Evolutionary conservation across 805 yeast genomes (phyloP).

Genomic region (Barnettozyma pratensis): DNA sequence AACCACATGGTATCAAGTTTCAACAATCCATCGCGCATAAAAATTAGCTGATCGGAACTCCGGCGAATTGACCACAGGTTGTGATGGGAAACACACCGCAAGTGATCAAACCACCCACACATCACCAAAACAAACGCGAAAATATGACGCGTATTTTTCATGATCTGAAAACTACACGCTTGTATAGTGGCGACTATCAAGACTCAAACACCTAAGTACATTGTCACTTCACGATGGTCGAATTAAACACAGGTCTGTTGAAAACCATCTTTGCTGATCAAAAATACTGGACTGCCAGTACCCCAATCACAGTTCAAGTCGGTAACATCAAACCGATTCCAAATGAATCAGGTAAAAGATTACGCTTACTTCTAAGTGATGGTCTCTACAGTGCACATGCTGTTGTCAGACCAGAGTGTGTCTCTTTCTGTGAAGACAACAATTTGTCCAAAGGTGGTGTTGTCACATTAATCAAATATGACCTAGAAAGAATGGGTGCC

Average conservation of each 20-base stretch:
- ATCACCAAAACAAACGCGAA: background rate
- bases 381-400: constrained; percentile 48
- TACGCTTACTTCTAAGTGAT: constrained; percentile 46
- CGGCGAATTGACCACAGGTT: too few relatives aligned
- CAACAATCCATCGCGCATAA: too few relatives aligned
- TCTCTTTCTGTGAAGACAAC: constrained; percentile 38
- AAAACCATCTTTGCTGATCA: constrained; percentile 18
- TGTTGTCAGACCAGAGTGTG: constrained; percentile 45
- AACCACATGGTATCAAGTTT: too few relatives aligned
- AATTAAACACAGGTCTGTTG: constrained; percentile 15
- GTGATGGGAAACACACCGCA: too few relatives aligned
- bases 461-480: constrained; percentile 36
- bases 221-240: background rate
- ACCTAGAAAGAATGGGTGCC: constrained; percentile 35
- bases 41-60: too few relatives aligned
- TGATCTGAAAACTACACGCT: too few relatives aligned
- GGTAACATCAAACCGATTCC: constrained; percentile 32
- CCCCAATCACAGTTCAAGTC: constrained; percentile 32
- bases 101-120: background rate
- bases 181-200: constrained; percentile 7
- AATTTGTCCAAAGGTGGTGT: constrained; percentile 43
- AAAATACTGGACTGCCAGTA: constrained; percentile 12
- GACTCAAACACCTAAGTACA: background rate
- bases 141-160: background rate
- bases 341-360: constrained; percentile 37